Base-by-base conservation (phyloP, 805 yeast species). In the Yarrowia sp. region DNA sequence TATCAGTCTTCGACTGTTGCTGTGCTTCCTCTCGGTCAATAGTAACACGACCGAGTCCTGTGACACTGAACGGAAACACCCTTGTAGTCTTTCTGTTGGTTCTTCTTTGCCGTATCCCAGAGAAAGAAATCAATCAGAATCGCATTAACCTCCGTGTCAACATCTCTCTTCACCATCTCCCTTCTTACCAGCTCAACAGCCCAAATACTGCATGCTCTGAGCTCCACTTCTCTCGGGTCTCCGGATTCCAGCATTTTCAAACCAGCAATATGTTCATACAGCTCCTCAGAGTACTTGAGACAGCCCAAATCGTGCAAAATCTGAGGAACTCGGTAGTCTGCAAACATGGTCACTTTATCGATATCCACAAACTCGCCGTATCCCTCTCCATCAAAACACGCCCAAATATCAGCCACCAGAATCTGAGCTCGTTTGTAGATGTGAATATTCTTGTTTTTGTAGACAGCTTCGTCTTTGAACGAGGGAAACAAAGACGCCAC, bases 321-420 rank as follows among this genome's bases (percentile, higher is more conserved):
- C 66, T 79, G 82, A 0, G 82, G 82, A 10, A 79, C 82, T 16
- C 82, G 72, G 66, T 79, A 79, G 67, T 79, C 82, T 16, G 82
- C 82, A 70, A 79, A 79, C 82, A 79, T 79, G 17, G 81, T 79
- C 58, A 79, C 67, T 21, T 69, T 59, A 64, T 74, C 77, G 48
- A 79, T 79, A 66, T 79, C 82, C 26, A 63, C 40, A 63, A 79
- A 79, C n/a, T 59, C 54, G 8, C 81, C 82, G 38, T 66, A 72
- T 8, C 72, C 68, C 16, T 69, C 14, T 30, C 78, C 78, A 14
- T 76, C 68, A 65, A 79, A 79, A 68, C 80, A 76, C 1, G 80
- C 82, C 82, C 82, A 79, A 22, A 79, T 67, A 58, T 79, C 82
- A 14, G 78, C 74, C 1, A 76, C 77, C 9, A 79, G 70, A 24